Conservation (phyloP, 140 eudicot genomes). For the Flaveria floridana region DNA sequence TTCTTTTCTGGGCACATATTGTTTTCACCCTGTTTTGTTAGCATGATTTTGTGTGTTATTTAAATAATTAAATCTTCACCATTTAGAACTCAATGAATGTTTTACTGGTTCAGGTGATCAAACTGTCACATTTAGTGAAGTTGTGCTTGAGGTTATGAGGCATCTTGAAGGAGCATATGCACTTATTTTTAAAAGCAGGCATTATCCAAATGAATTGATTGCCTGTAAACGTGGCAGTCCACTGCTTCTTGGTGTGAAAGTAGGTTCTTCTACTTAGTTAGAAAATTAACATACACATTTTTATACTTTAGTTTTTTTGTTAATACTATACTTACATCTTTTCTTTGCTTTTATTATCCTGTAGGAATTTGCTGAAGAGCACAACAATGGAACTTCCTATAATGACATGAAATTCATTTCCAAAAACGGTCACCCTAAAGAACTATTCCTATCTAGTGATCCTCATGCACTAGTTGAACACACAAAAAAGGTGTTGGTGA, state of each 20-base stretch:
- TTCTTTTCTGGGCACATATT: too few species aligned
- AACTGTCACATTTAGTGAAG: constrained; percentile 74
- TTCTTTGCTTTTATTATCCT: background rate
- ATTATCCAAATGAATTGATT: constrained; percentile 88
- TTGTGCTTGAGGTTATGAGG: constrained; percentile 93
- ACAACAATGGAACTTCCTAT: constrained; percentile 48
- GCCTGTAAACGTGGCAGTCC: constrained; percentile 99
- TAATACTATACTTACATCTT: background rate
- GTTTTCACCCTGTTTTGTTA: background rate
- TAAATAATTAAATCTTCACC: background rate
- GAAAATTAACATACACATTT: constrained; percentile 1
- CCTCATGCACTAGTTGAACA: constrained; percentile 92
- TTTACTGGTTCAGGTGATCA: constrained; percentile 57
- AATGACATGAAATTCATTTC: constrained; percentile 58
- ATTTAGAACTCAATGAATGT: background rate
- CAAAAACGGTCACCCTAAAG: constrained; percentile 70
- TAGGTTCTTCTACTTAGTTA: constrained; percentile 40
- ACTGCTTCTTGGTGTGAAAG: constrained; percentile 90
- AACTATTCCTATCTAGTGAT: constrained; percentile 83
- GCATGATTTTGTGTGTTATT: background rate
- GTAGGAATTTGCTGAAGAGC: constrained; percentile 62
- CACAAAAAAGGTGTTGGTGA: constrained; percentile 83
- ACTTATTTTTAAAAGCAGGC: constrained; percentile 83
- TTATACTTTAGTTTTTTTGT: background rate
- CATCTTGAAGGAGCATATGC: constrained; percentile 99